A percentile compares a stretch with the other conserved stretches of the same genome.
phyloP scores from a whole-genome alignment of 139 green algal genomes.

The Coelastrella sp. region DNA sequence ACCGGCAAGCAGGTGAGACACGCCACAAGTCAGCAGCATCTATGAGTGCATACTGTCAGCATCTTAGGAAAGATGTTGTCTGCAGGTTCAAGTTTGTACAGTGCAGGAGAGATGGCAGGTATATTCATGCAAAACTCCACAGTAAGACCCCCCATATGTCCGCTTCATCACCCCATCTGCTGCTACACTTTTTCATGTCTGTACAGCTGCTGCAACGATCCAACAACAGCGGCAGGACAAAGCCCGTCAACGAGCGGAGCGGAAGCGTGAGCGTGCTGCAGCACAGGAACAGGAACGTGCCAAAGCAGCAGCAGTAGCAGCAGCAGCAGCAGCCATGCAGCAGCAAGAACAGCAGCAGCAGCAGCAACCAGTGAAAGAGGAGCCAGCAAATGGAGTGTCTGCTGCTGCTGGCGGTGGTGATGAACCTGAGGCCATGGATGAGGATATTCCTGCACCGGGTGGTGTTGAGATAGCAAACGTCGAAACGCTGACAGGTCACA shows the following conservation, averaged over 20 bases:
- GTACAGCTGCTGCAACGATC: constrained; percentile 16
- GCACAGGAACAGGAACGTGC: constrained; percentile 14
- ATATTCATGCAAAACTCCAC: too few species aligned
- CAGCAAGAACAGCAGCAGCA: constrained; percentile 4
- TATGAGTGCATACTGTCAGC: not conserved
- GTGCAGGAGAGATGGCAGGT: too few species aligned
- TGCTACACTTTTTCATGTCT: not conserved
- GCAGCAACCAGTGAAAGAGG: constrained; percentile 23
- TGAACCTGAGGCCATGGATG: constrained; percentile 73
- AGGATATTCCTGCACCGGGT: constrained; percentile 53
- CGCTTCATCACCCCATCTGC: too few species aligned
- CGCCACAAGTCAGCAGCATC: constrained; percentile 31
- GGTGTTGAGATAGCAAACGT: constrained; percentile 46
- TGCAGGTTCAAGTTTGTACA: too few species aligned
- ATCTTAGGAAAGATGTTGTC: too few species aligned
- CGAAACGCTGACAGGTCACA: constrained; percentile 80
- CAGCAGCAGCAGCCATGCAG: constrained; percentile 26
- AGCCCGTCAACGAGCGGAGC: constrained; percentile 23
- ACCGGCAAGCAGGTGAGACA: constrained; percentile 35
- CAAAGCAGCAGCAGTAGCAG: constrained; percentile 42
- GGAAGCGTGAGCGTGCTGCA: constrained; percentile 35
- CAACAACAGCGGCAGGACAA: constrained; percentile 29
- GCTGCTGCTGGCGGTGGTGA: constrained; percentile 31
- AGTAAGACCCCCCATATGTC: too few species aligned
- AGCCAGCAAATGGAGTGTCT: not conserved